phyloP scores from a whole-genome alignment of 2,329 filamentous ascomycete species.

The Ascochyta clinopodiicola region DNA sequence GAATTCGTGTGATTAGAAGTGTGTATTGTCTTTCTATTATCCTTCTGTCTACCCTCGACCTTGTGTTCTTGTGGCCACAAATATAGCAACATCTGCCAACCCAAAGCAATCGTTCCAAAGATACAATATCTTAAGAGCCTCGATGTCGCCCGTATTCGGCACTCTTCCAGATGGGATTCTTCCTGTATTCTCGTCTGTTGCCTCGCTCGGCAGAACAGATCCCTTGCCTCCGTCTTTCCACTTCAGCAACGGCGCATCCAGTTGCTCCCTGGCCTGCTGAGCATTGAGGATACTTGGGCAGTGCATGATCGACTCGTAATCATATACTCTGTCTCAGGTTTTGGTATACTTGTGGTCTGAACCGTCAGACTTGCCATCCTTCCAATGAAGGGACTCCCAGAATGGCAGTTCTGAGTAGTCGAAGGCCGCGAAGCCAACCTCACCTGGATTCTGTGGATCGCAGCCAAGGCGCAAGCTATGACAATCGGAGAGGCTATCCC shows the following conservation, averaged over 20 bases:
- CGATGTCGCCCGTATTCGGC: not conserved
- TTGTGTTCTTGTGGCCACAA: no score
- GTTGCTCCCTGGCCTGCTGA: no score
- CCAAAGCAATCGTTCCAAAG: not conserved
- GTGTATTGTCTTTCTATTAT: not conserved
- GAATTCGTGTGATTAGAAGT: not conserved
- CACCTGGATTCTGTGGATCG: not conserved
- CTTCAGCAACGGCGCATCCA: not conserved
- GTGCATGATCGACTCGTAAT: constrained; percentile 15
- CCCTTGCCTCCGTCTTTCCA: not conserved
- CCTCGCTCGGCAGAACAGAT: not conserved
- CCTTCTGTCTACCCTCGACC: not conserved
- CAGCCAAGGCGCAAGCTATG: not conserved
- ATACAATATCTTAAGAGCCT: constrained; percentile 1
- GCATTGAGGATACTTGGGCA: not conserved
- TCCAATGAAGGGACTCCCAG: not conserved
- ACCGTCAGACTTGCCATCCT: not conserved
- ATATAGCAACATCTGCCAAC: no score
- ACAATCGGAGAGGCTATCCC: not conserved
- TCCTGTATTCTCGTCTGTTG: not conserved
- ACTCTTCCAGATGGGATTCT: not conserved
- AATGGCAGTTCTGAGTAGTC: not conserved
- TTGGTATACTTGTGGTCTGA: not conserved
- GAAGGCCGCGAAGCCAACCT: not conserved
- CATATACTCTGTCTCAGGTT: not conserved